These are phyloP conservation scores for Taiozyma onychis DNA, from an alignment of 1,139 yeast species.

Conservation along the genomic window DNA sequence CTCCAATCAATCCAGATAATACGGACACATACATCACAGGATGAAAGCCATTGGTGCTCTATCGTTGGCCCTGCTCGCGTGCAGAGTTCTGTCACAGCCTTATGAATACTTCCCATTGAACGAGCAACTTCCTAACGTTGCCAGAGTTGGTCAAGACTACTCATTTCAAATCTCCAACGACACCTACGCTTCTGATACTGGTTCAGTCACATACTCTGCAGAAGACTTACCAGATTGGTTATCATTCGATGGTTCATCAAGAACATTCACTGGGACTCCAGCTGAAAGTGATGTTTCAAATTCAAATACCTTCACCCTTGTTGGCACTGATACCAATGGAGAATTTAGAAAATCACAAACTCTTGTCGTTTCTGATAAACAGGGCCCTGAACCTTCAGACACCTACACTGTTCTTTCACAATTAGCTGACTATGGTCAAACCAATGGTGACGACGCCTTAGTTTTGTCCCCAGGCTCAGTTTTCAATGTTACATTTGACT, in stretches of 20 bases:
- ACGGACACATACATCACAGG: background rate
- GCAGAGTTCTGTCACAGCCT: constrained; percentile 28
- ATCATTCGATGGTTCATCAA: constrained; percentile 52
- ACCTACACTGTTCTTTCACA: constrained; percentile 41
- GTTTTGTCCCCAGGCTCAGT: constrained; percentile 65
- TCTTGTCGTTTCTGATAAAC: constrained; percentile 51
- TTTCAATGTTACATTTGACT: constrained; percentile 59
- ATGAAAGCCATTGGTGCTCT: background rate
- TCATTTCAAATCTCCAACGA: constrained; percentile 64
- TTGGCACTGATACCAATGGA: constrained; percentile 59
- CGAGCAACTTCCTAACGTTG: constrained; percentile 84
- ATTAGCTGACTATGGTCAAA: constrained; percentile 51
- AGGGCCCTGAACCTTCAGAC: constrained; percentile 39
- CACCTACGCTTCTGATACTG: constrained; percentile 47
- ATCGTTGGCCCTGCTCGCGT: background rate
- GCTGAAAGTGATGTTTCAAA: constrained; percentile 38
- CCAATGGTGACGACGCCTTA: constrained; percentile 70
- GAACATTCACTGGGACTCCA: constrained; percentile 73
- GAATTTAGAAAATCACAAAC: constrained; percentile 41
- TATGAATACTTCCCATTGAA: constrained; percentile 74
- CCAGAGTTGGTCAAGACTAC: constrained; percentile 60
- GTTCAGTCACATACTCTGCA: constrained; percentile 48
- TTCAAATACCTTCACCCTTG: constrained; percentile 42
- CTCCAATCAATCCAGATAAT: background rate
- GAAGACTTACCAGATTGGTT: constrained; percentile 73